Percentiles rank a stretch among this genome's conserved stretches.
Evolutionary conservation across 306 rosid genomes (phyloP).

Genomic region (Ammopiptanthus mongolicus): DNA sequence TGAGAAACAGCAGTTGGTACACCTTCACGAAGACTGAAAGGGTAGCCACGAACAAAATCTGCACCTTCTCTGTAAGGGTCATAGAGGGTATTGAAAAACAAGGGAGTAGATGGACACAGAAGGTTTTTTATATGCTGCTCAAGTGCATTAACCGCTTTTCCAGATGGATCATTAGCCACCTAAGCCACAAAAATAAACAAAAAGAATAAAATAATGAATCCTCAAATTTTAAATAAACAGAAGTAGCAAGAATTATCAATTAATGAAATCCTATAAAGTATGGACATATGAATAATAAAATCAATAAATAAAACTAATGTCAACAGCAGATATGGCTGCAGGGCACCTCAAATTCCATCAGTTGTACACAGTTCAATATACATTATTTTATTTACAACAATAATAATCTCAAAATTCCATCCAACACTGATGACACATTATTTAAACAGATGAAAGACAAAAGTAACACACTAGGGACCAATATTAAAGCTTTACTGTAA

Average conservation of each 20-base stretch:
- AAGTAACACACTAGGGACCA: background rate
- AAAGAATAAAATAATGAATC: background rate
- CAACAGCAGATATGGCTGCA: background rate
- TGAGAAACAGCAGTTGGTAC: slow-evolving; percentile 79
- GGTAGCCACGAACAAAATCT: slow-evolving; percentile 87
- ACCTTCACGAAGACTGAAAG: slow-evolving; percentile 87
- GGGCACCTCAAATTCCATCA: background rate
- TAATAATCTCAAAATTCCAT: background rate
- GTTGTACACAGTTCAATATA: background rate
- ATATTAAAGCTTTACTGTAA: background rate
- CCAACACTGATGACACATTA: background rate
- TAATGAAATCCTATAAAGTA: background rate
- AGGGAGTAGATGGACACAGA: slow-evolving; percentile 44
- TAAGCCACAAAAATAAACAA: background rate
- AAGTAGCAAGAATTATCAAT: background rate
- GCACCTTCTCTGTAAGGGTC: slow-evolving; percentile 81
- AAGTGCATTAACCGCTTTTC: slow-evolving; percentile 35
- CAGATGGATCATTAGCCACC: slow-evolving; percentile 52
- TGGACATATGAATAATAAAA: background rate
- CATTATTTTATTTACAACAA: background rate
- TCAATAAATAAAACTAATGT: background rate
- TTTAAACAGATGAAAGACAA: background rate
- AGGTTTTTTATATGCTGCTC: slow-evolving; percentile 46
- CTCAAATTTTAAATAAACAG: background rate
- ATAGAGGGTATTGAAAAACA: slow-evolving; percentile 46